These are phyloP conservation scores for Penicillium concentricum DNA, from an alignment of 2,329 filamentous ascomycete species.

Conservation along the genomic window DNA sequence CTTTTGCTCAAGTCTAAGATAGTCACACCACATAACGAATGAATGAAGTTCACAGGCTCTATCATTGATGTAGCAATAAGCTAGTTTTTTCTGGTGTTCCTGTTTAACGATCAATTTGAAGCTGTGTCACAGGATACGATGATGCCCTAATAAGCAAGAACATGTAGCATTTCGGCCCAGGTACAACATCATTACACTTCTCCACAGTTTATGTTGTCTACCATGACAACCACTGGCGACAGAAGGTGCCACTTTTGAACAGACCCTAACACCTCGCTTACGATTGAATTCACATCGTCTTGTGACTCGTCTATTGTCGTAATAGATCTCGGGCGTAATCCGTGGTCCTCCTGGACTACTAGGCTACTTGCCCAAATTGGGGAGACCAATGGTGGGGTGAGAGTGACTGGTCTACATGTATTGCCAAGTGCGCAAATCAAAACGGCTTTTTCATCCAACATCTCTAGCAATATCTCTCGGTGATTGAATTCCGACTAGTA, in stretches of 20 bases:
- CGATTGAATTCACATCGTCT: background rate
- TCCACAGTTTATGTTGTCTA: background rate
- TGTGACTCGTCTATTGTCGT: background rate
- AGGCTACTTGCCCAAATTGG: background rate
- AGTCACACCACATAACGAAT: constrained; percentile 19
- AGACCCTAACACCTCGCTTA: background rate
- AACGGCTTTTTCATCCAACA: background rate
- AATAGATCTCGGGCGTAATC: background rate
- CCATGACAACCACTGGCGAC: background rate
- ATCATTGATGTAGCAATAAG: background rate
- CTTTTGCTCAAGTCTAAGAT: constrained; percentile 25
- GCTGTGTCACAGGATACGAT: background rate
- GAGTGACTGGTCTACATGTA: background rate
- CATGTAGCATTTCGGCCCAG: background rate
- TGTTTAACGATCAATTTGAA: background rate
- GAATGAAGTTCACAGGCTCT: constrained; percentile 15
- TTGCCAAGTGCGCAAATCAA: background rate
- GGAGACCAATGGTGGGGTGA: background rate
- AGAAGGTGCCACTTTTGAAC: background rate
- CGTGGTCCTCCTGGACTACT: background rate
- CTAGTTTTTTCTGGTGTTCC: background rate
- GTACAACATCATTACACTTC: background rate
- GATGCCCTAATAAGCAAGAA: background rate
- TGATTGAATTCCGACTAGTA: background rate
- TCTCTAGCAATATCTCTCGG: background rate